Percentiles rank a stretch among this genome's conserved stretches.
Conservation (phyloP, 148 eudicot species). For the Silene uniflora region DNA sequence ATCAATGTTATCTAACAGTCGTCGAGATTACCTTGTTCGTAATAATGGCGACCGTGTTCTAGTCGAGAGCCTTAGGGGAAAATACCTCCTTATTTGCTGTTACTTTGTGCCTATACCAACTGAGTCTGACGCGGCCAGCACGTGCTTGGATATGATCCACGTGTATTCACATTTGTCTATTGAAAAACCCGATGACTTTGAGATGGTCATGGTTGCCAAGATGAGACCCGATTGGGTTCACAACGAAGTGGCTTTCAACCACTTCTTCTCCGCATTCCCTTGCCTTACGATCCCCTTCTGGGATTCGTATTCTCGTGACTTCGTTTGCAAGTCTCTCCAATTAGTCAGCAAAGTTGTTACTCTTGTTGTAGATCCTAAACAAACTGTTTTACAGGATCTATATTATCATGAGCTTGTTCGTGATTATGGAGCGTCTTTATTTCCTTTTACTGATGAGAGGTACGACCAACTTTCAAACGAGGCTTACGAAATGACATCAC, state of each 20-base stretch:
- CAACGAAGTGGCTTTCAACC: slow-evolving; percentile 2
- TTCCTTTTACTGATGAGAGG: too few species aligned
- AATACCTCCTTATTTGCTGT: background rate
- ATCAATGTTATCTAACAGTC: too few species aligned
- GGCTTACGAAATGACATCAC: too few species aligned
- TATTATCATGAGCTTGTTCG: too few species aligned
- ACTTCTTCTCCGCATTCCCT: background rate
- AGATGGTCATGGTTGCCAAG: slow-evolving; percentile 2
- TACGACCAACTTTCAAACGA: too few species aligned
- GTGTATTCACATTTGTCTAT: background rate
- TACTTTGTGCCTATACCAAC: background rate
- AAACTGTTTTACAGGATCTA: background rate
- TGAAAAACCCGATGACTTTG: background rate
- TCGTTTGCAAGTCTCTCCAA: background rate
- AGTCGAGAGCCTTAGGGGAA: too few species aligned
- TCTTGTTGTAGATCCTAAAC: background rate
- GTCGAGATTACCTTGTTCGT: too few species aligned
- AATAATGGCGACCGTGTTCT: too few species aligned
- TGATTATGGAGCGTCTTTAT: too few species aligned
- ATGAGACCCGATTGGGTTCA: background rate
- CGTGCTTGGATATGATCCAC: background rate
- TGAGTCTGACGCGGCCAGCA: too few species aligned
- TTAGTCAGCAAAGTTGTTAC: too few species aligned
- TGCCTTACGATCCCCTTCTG: background rate
- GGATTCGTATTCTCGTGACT: background rate